Evolutionary conservation across 2,329 filamentous ascomycete species (phyloP), one percentile per base, ranked within the genome.

Genomic region (Mollisia scopiformis): DNA sequence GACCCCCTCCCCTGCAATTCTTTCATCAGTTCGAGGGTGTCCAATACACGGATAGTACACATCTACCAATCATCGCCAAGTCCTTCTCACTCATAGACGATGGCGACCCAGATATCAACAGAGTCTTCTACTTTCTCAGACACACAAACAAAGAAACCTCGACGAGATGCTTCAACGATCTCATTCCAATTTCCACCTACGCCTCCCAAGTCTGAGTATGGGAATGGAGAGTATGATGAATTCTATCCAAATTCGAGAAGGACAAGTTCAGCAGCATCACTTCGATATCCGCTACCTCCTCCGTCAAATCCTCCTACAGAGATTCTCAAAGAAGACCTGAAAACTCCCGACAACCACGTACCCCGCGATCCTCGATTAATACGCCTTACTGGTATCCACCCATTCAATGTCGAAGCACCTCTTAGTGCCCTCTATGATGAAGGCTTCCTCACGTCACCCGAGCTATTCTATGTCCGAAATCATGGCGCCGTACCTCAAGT

Each of bases 391-490:
- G 93, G 93, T 25, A 84, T 91, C 6, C 93, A 97, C 75, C 93
- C 93, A 1, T 96, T 96, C 80, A 97, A 97, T 69, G 89, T 91
- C 52, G 93, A 97, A 76, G 84, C 93, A 10, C 93, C 93, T 0
- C 77, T 97, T 8, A 91, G 86, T 57, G 86, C 87, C 16, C 79
- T 97, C 1, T 97, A 88, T 75, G 84, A 94, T 49, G 80, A 84
- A 78, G 92, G 93, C 0, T 97, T 97, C 72, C 79, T 97, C 37
- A 97, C 93, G 0, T 91, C 88, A 39, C 90, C 92, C 13, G 90
- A 96, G 68, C 80, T 97, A 1, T 95, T 96, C 76, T 97, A 96
- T 74, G 93, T 97, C 8, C 82, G 93, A 35, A 97, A 97, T 71
- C 93, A 97, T 78, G 93, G 93, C 14, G 79, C 87, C 0, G 93